A percentile compares a stretch with the other conserved stretches of the same genome.
Evolutionary conservation across 768 basidiomycete species (phyloP).

Genomic region (Amanita thiersii): DNA sequence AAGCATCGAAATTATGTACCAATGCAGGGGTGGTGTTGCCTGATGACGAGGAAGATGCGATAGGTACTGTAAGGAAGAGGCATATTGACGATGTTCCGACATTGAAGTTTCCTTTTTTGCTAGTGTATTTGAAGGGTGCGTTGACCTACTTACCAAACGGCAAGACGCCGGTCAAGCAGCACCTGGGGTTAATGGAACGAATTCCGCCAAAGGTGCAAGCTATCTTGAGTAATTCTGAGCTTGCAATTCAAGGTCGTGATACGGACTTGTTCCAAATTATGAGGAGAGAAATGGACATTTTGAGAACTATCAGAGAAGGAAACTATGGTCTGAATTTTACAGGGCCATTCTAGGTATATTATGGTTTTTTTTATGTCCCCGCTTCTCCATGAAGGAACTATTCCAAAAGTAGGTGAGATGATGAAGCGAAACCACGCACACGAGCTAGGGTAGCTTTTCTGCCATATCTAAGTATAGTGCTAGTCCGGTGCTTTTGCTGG

Average conservation of each 20-base stretch:
- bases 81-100: background rate
- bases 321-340: background rate
- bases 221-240: background rate
- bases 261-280: background rate
- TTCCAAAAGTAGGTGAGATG: too few relatives aligned
- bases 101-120: background rate
- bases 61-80: background rate
- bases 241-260: background rate
- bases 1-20: constrained; percentile 21
- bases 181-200: background rate
- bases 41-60: constrained; percentile 27
- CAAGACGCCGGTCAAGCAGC: background rate
- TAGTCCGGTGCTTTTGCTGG: too few relatives aligned
- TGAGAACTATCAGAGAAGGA: background rate
- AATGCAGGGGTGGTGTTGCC: constrained; percentile 22
- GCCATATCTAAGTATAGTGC: too few relatives aligned
- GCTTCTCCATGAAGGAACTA: too few relatives aligned
- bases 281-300: background rate
- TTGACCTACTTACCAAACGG: background rate
- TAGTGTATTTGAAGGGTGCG: background rate
- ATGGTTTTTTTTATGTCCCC: too few relatives aligned
- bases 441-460: too few relatives aligned
- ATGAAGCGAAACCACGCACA: too few relatives aligned
- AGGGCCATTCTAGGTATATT: too few relatives aligned
- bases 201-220: background rate